Evolutionary conservation across 179 eudicot genomes (phyloP), one percentile per base, ranked within the genome.

Genomic region (Spergularia azorica): DNA sequence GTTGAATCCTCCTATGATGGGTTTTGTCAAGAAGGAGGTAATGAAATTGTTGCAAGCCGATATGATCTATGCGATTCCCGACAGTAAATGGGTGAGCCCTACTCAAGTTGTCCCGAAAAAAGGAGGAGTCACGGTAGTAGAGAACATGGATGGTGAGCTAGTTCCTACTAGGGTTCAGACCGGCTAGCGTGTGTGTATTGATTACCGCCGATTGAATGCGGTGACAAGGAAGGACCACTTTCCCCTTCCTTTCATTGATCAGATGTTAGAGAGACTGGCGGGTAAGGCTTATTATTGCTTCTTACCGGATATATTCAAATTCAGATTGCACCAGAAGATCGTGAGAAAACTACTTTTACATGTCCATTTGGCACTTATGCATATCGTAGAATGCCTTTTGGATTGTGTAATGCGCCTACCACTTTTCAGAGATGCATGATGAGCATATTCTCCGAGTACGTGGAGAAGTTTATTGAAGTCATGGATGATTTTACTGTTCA

Each of bases 371-470:
- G 50, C 15, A 64, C 68, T 36, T 64, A 10, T 64, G 68, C 48
- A 12, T 64, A 32, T 64, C 36, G 48, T 6, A 14, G 68, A 11
- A 64, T 64, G 68, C 68, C 48, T 26, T 64, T 64, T 64, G 50
- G 68, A 13, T 32, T 64, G 32, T 26, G 32, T 26, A 36, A 63
- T 46, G 16, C 67, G 1, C 67, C 46, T 32, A 48, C 67, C 39
- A 63, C 67, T 9, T 38, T 63, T 11, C 46, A 63, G 12, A 15
- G 65, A 3, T 61, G 65, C 3, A 18, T 18, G 48, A 4, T 43
- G 48, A 43, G 48, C 8, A 0, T 43, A 43, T 43, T 43, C 32
- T 43, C 48, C 6, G 8, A 43, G 48, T 43, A 43, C 1, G 48
- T 43, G 0, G 48, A 43, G 48, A 43, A 43, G 5, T 43, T 43